Percentiles rank a stretch among this genome's conserved stretches.
Evolutionary conservation across 1,139 yeast species (phyloP).

Genomic region (Candida tetrigidarum): DNA sequence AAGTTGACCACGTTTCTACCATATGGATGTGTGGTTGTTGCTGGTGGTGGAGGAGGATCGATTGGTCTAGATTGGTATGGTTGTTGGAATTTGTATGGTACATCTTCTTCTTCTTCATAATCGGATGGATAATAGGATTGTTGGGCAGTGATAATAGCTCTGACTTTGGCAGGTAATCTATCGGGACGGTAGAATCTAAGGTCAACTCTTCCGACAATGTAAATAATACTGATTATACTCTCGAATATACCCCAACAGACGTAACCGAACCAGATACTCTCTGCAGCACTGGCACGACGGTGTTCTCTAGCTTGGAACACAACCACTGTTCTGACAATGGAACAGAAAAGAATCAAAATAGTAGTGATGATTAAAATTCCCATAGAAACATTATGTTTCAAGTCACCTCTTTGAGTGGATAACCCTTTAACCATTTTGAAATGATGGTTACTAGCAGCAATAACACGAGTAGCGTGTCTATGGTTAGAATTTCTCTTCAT

Average conservation of each 20-base stretch:
- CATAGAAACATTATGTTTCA: conserved; percentile 41
- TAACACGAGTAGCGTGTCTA: conserved; percentile 47
- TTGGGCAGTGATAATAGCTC: conserved; percentile 46
- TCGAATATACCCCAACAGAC: conserved; percentile 47
- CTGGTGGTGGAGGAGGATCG: too few relatives aligned
- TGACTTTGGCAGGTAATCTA: conserved; percentile 40
- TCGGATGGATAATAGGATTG: conserved; percentile 29
- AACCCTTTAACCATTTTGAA: conserved; percentile 45
- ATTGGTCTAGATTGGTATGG: too few relatives aligned
- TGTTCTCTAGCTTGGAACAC: conserved; percentile 32
- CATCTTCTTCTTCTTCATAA: conserved; percentile 11
- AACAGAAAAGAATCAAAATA: conserved; percentile 34
- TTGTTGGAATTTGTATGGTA: conserved; percentile 3
- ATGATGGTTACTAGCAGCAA: conserved; percentile 50
- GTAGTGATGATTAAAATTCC: conserved; percentile 37
- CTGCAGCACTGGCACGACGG: conserved; percentile 24
- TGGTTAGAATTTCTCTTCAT: conserved; percentile 50
- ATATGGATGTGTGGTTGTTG: conserved; percentile 2
- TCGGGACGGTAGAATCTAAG: conserved; percentile 52
- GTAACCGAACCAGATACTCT: conserved; percentile 36
- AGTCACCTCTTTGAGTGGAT: conserved; percentile 41
- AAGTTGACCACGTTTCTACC: neutral
- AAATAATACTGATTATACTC: conserved; percentile 37
- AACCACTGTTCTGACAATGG: conserved; percentile 35
- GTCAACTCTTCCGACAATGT: conserved; percentile 50